phyloP scores from a whole-genome alignment of 257 asterid species.

The Nicotiana noctiflora region DNA sequence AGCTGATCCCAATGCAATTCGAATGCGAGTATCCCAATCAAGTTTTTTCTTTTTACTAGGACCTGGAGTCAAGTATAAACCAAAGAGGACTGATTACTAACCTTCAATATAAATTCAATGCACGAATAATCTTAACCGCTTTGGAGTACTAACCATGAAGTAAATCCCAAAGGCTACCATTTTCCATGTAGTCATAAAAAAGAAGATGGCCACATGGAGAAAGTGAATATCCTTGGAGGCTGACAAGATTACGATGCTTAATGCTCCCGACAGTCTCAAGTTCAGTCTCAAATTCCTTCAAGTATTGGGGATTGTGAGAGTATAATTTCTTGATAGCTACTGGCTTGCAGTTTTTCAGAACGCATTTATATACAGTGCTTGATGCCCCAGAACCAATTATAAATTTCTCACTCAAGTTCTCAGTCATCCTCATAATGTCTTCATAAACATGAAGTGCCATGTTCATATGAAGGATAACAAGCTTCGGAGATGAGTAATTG shows the following conservation, averaged over 20 bases:
- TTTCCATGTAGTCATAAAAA: conserved; percentile 94
- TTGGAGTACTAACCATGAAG: conserved; percentile 60
- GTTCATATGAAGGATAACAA: conserved; percentile 91
- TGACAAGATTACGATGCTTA: conserved; percentile 85
- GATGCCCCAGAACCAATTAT: conserved; percentile 88
- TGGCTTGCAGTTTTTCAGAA: conserved; percentile 82
- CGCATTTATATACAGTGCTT: conserved; percentile 89
- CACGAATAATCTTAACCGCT: background rate
- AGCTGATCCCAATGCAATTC: conserved; percentile 71
- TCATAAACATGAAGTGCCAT: conserved; percentile 95
- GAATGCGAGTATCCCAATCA: conserved; percentile 71
- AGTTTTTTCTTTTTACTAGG: conserved; percentile 61
- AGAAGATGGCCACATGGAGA: conserved; percentile 77
- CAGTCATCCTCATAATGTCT: conserved; percentile 96
- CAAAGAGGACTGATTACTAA: background rate
- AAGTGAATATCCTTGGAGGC: conserved; percentile 91
- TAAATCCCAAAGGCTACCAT: conserved; percentile 91
- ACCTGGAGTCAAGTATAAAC: conserved; percentile 29
- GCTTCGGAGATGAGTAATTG: conserved; percentile 70
- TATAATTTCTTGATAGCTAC: conserved; percentile 87
- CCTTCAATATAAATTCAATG: background rate
- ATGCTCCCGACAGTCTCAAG: conserved; percentile 86
- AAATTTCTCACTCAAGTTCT: conserved; percentile 76
- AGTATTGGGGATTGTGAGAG: conserved; percentile 68
- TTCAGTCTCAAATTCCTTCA: conserved; percentile 86